These are phyloP conservation scores for Oligophagozyma castellii DNA, from an alignment of 1,139 yeast species.

Conservation along the genomic window DNA sequence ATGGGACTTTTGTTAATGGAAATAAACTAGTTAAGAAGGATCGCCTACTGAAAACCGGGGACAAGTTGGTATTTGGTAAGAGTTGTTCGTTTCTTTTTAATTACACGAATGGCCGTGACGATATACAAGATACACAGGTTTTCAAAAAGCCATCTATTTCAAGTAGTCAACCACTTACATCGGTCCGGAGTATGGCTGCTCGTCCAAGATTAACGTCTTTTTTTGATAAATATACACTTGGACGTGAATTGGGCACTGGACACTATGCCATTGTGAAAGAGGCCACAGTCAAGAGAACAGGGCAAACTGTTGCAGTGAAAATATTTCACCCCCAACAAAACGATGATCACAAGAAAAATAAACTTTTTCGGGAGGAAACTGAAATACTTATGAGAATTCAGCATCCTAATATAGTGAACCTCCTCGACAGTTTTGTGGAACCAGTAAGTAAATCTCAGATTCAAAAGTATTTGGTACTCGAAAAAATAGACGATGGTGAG, in stretches of 20 bases:
- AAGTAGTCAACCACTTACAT: constrained; percentile 13
- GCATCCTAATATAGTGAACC: constrained; percentile 58
- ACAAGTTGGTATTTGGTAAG: constrained; percentile 48
- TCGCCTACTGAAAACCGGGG: constrained; percentile 46
- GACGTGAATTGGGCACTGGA: constrained; percentile 56
- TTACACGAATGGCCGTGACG: constrained; percentile 21
- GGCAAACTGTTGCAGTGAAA: constrained; percentile 55
- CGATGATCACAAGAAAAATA: constrained; percentile 33
- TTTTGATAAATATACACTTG: constrained; percentile 47
- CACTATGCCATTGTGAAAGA: constrained; percentile 71
- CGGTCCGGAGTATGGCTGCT: constrained; percentile 6
- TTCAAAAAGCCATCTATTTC: constrained; percentile 20
- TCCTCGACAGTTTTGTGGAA: constrained; percentile 55
- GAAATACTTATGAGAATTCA: constrained; percentile 49
- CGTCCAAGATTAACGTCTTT: constrained; percentile 23
- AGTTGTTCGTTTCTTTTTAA: constrained; percentile 44
- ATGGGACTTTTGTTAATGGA: constrained; percentile 57
- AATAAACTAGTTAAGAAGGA: constrained; percentile 37
- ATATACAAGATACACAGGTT: constrained; percentile 1
- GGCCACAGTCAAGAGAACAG: constrained; percentile 43
- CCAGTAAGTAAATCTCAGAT: constrained; percentile 41
- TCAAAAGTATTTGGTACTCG: constrained; percentile 56
- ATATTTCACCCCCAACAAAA: constrained; percentile 58
- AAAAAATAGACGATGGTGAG: constrained; percentile 64
- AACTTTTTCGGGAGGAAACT: constrained; percentile 53